phyloP scores from a whole-genome alignment of 2,329 filamentous ascomycete species.

The Verticillium isaacii region DNA sequence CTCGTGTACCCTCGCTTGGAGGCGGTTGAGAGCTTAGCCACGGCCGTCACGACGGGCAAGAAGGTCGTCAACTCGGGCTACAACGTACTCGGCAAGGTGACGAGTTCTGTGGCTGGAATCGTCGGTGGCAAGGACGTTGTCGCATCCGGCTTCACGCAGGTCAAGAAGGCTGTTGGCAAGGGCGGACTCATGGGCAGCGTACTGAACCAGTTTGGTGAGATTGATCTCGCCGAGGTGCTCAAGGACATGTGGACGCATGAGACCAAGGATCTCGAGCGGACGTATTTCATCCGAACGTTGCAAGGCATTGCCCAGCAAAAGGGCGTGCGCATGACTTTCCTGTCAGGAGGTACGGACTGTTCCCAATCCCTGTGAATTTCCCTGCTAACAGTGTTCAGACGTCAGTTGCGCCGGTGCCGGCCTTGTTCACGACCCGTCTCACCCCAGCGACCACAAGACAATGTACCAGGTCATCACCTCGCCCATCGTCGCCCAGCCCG shows the following conservation, averaged over 20 bases:
- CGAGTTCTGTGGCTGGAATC: constrained; percentile 89
- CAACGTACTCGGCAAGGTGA: constrained; percentile 92
- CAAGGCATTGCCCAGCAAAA: constrained; percentile 96
- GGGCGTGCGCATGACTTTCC: constrained; percentile 91
- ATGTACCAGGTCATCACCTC: constrained; percentile 99
- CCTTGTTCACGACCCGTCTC: constrained; percentile 86
- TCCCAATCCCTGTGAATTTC: neutral
- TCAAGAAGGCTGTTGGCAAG: constrained; percentile 96
- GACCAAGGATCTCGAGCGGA: constrained; percentile 93
- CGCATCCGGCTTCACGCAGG: constrained; percentile 84
- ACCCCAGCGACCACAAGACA: constrained; percentile 92
- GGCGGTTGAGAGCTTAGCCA: constrained; percentile 83
- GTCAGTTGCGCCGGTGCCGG: constrained; percentile 91
- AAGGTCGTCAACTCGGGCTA: constrained; percentile 95
- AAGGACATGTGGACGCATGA: constrained; percentile 98
- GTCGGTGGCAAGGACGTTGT: constrained; percentile 94
- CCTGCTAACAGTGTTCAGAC: constrained; percentile 38
- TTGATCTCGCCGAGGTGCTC: constrained; percentile 90
- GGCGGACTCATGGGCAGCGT: constrained; percentile 93
- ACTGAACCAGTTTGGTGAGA: constrained; percentile 91
- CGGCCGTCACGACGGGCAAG: constrained; percentile 90
- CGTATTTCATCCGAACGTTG: constrained; percentile 91
- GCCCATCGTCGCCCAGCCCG: constrained; percentile 85
- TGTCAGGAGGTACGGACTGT: constrained; percentile 67
- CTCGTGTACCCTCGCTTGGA: constrained; percentile 88